phyloP scores from a whole-genome alignment of 2,329 filamentous ascomycete genomes.

The Pseudogymnoascus sp. region DNA sequence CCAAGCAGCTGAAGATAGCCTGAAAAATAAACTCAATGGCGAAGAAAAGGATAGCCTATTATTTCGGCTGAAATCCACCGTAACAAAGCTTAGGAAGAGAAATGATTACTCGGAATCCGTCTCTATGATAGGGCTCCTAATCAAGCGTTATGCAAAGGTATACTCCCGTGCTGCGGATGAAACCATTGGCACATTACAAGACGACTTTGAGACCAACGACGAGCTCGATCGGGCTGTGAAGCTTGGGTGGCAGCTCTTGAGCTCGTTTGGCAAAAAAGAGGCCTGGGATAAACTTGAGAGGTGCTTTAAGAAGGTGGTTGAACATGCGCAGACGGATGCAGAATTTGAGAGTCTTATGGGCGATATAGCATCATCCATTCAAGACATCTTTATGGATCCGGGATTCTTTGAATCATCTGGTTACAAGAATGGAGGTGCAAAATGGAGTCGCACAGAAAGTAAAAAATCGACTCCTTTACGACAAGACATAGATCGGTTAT shows the following conservation, averaged over 20 bases:
- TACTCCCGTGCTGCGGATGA: conserved; percentile 69
- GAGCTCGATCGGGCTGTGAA: conserved; percentile 67
- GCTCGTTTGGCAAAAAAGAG: conserved; percentile 65
- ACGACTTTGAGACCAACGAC: conserved; percentile 64
- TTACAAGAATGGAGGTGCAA: not conserved
- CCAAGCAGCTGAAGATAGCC: conserved; percentile 57
- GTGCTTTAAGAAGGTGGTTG: conserved; percentile 60
- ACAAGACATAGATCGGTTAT: conserved; percentile 63
- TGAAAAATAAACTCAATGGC: conserved; percentile 63
- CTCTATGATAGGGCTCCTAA: conserved; percentile 63
- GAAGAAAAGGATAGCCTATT: conserved; percentile 67
- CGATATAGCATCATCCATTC: conserved; percentile 64
- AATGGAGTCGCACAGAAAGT: conserved; percentile 29
- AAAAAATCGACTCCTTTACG: conserved; percentile 57
- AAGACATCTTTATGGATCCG: conserved; percentile 77
- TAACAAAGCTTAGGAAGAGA: conserved; percentile 65
- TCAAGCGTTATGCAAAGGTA: conserved; percentile 67
- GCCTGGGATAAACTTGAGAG: conserved; percentile 70
- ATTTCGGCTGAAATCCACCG: conserved; percentile 66
- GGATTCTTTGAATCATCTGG: conserved; percentile 70
- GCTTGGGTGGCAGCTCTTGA: conserved; percentile 74
- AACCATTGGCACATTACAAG: conserved; percentile 55
- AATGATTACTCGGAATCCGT: conserved; percentile 83
- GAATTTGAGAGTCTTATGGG: conserved; percentile 73
- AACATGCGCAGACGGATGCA: conserved; percentile 67